These are phyloP conservation scores for Amylocarpus encephaloides DNA, from an alignment of 2,329 filamentous ascomycete species.

Conservation along the genomic window DNA sequence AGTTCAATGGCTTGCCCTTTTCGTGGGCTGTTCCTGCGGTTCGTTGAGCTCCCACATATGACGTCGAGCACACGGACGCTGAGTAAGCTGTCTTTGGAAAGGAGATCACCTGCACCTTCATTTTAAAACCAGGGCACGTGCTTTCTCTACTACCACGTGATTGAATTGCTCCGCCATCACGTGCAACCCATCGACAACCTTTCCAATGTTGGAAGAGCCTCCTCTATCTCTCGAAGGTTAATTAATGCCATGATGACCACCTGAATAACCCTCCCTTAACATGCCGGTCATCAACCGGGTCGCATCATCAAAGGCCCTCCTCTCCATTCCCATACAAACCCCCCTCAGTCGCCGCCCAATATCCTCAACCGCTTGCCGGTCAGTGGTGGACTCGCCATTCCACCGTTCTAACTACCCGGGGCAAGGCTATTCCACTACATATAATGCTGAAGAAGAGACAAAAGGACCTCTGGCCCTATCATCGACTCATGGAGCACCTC, in stretches of 20 bases:
- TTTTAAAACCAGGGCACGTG: too few species aligned
- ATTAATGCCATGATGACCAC: slow-evolving; percentile 1
- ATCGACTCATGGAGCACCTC: slow-evolving; percentile 50
- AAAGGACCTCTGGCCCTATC: slow-evolving; percentile 50
- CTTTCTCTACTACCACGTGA: too few species aligned
- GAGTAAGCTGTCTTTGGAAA: too few species aligned
- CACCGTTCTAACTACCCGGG: slow-evolving; percentile 51
- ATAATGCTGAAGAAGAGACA: slow-evolving; percentile 56
- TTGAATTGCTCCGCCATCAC: background rate
- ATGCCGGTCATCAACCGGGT: background rate
- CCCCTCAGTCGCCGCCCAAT: slow-evolving; percentile 15
- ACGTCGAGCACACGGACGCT: background rate
- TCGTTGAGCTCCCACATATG: slow-evolving; percentile 3
- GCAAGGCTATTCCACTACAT: slow-evolving; percentile 53
- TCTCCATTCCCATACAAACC: slow-evolving; percentile 2
- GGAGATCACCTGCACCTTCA: too few species aligned
- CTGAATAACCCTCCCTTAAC: slow-evolving; percentile 18
- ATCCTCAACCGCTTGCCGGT: slow-evolving; percentile 1
- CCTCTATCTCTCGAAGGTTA: background rate
- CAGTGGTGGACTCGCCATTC: slow-evolving; percentile 18
- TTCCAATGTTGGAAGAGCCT: background rate
- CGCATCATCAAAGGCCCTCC: background rate
- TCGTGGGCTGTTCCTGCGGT: slow-evolving; percentile 1
- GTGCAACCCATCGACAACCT: background rate
- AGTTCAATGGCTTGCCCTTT: background rate